Conservation (phyloP, 1,139 yeast species). For the Hyphopichia khmerensis region DNA sequence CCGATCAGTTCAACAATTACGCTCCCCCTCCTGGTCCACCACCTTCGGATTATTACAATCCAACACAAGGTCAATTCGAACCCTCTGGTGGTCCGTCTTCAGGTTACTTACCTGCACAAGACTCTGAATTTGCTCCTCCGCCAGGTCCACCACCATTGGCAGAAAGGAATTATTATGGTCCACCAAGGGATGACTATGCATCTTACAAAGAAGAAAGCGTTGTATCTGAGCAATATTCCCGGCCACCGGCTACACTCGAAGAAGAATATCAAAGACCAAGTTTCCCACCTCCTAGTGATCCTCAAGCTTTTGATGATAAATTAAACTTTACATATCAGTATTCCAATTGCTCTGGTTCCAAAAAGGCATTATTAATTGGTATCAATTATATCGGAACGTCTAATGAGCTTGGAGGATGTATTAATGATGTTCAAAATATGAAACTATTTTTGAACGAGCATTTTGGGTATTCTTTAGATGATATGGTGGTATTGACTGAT, state of each 20-base stretch:
- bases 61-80: slow-evolving; percentile 2
- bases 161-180: not conserved
- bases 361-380: slow-evolving; percentile 83
- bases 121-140: not conserved
- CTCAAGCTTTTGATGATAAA: slow-evolving; percentile 32
- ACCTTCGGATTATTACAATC: not conserved
- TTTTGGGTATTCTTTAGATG: slow-evolving; percentile 70
- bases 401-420: slow-evolving; percentile 78
- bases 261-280: slow-evolving; percentile 7
- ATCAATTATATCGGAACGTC: slow-evolving; percentile 78
- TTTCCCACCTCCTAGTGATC: slow-evolving; percentile 28
- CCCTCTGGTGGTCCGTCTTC: slow-evolving; percentile 10
- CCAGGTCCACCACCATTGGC: slow-evolving; percentile 6
- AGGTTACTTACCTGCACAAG: slow-evolving; percentile 7
- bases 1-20: slow-evolving; percentile 2
- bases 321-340: slow-evolving; percentile 21
- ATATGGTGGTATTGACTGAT: slow-evolving; percentile 82
- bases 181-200: slow-evolving; percentile 7
- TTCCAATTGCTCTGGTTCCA: slow-evolving; percentile 71
- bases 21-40: slow-evolving; percentile 4
- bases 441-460: slow-evolving; percentile 50
- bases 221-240: slow-evolving; percentile 7
- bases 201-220: no score
- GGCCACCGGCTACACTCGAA: slow-evolving; percentile 4
- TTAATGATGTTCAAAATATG: slow-evolving; percentile 76